Percentiles rank a stretch among this genome's conserved stretches.
These are phyloP conservation scores for Grosmannia serpens DNA, from an alignment of 2,329 filamentous ascomycete genomes.

Conservation along the genomic window DNA sequence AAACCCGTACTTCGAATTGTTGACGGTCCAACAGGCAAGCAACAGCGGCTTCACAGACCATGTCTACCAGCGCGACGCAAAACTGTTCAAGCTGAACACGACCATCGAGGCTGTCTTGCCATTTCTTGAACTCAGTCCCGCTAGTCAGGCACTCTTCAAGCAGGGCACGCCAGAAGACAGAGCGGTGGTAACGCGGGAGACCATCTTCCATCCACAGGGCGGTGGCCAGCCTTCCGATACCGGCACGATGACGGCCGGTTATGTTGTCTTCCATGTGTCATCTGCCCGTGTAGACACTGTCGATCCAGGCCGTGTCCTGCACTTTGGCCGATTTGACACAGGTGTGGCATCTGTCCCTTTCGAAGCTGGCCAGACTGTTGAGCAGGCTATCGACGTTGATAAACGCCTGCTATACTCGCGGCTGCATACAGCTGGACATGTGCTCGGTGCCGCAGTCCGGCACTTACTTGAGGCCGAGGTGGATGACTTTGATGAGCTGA, in stretches of 20 bases:
- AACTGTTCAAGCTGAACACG: constrained; percentile 30
- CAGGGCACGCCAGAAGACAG: constrained; percentile 35
- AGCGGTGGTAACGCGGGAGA: constrained; percentile 49
- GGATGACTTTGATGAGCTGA: constrained; percentile 49
- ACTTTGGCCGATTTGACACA: constrained; percentile 46
- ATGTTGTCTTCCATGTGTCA: constrained; percentile 36
- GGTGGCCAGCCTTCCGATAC: constrained; percentile 62
- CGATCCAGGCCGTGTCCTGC: constrained; percentile 45
- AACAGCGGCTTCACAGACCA: constrained; percentile 25
- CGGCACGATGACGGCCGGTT: constrained; percentile 37
- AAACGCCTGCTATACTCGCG: constrained; percentile 54
- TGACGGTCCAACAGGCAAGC: not conserved
- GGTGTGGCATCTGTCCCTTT: constrained; percentile 20
- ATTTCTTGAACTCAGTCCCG: constrained; percentile 36
- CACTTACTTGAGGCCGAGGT: constrained; percentile 41
- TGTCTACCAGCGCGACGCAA: constrained; percentile 31
- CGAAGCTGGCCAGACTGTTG: constrained; percentile 29
- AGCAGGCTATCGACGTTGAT: constrained; percentile 47
- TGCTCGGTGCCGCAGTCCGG: constrained; percentile 57
- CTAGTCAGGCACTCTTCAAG: constrained; percentile 48
- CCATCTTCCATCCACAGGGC: constrained; percentile 67
- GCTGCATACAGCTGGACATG: constrained; percentile 63
- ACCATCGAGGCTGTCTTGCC: constrained; percentile 34
- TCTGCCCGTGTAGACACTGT: constrained; percentile 44
- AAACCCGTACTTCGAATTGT: not conserved